These are phyloP conservation scores for Trichoderma sp. DNA, from an alignment of 2,329 filamentous ascomycete genomes.

Conservation along the genomic window DNA sequence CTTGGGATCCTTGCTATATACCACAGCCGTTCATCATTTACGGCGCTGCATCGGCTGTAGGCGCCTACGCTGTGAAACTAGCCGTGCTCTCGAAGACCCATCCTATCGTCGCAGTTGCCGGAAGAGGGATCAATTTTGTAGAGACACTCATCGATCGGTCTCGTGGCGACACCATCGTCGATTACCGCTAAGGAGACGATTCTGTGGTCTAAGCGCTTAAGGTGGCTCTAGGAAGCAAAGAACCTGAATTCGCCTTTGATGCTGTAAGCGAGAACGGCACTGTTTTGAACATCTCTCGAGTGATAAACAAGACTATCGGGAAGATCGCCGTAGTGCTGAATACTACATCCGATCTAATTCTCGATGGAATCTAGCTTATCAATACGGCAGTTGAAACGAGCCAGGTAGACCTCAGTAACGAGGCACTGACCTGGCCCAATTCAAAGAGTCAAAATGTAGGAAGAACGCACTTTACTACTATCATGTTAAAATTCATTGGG, in stretches of 20 bases:
- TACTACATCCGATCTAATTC: too few species aligned
- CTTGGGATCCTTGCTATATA: not conserved
- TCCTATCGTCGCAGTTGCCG: slow-evolving; percentile 56
- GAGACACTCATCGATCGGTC: slow-evolving; percentile 18
- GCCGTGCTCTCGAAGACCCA: slow-evolving; percentile 50
- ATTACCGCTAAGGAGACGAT: slow-evolving; percentile 22
- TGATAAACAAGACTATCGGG: not conserved
- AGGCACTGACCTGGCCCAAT: not conserved
- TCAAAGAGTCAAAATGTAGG: not conserved
- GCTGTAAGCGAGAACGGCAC: not conserved
- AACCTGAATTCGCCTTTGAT: not conserved
- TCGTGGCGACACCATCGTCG: slow-evolving; percentile 24
- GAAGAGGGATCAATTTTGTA: slow-evolving; percentile 29
- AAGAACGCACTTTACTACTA: slow-evolving; percentile 2
- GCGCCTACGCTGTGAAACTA: slow-evolving; percentile 56
- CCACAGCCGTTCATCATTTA: slow-evolving; percentile 41
- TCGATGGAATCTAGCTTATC: not conserved
- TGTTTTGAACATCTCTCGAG: not conserved
- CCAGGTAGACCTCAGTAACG: not conserved
- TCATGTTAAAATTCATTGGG: not conserved
- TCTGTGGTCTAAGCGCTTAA: not conserved
- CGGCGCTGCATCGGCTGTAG: slow-evolving; percentile 51
- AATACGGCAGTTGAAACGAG: not conserved
- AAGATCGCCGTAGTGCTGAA: not conserved
- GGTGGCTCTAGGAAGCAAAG: not conserved